Evolutionary conservation across 225 moss, liverwort and hornwort genomes (phyloP).

Genomic region (Sphagnum contortum): DNA sequence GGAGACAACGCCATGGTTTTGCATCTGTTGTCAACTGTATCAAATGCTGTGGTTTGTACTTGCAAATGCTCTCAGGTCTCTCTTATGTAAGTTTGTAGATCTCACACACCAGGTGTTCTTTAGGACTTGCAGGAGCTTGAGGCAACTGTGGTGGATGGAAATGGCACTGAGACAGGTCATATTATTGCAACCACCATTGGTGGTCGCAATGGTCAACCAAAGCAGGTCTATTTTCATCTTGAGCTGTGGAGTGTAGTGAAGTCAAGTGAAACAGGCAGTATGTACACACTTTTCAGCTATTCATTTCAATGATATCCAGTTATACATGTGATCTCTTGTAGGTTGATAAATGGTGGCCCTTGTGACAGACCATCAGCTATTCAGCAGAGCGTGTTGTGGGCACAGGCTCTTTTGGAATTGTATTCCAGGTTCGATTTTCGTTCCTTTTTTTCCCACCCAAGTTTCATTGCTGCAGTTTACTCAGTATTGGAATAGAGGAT

Average conservation of each 20-base stretch:
- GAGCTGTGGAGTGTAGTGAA: no score
- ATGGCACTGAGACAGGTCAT: constrained; percentile 93
- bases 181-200: constrained; percentile 97
- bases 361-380: constrained; percentile 89
- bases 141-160: constrained; percentile 93
- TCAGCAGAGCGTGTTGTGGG: constrained; percentile 97
- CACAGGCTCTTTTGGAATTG: constrained; percentile 93
- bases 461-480: background rate
- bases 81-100: no score
- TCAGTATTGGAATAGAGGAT: background rate
- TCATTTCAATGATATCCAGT: no score
- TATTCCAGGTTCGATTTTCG: constrained; percentile 63
- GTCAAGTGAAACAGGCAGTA: no score
- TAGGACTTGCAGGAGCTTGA: constrained; percentile 61
- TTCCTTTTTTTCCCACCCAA: no score
- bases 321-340: no score
- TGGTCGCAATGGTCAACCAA: constrained; percentile 96
- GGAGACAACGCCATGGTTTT: no score
- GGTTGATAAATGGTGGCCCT: no score
- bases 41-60: no score
- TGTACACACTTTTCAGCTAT: no score
- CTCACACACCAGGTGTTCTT: background rate
- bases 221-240: constrained; percentile 52
- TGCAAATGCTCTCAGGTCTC: no score
- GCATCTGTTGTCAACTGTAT: no score